phyloP scores from a whole-genome alignment of 163 green algal species.

The Scenedesmus sp. region DNA sequence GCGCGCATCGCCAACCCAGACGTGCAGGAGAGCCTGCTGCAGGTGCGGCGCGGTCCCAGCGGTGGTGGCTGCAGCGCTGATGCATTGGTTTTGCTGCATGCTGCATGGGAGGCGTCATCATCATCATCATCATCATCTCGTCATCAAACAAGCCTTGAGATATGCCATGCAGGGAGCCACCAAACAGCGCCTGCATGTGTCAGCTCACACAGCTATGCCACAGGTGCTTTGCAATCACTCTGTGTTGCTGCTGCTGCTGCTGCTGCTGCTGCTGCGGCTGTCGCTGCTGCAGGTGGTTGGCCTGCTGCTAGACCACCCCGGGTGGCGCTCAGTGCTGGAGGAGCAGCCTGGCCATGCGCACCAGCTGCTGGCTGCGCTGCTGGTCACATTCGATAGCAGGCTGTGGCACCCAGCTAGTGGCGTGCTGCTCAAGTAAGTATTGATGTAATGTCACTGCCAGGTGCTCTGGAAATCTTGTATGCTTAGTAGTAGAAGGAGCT shows the following conservation, averaged over 20 bases:
- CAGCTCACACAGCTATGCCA: neutral
- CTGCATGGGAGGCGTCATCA: neutral
- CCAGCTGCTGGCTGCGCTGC: slow-evolving; percentile 34
- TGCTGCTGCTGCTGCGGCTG: neutral
- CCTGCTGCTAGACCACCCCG: slow-evolving; percentile 39
- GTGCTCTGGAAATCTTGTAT: no score
- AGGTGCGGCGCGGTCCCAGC: neutral
- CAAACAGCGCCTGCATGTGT: neutral
- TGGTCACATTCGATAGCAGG: slow-evolving; percentile 46
- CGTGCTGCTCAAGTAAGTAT: slow-evolving; percentile 46
- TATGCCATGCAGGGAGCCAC: neutral
- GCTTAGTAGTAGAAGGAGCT: neutral
- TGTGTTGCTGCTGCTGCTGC: neutral
- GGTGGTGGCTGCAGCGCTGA: neutral
- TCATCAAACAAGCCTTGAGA: neutral
- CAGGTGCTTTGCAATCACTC: neutral
- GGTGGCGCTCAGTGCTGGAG: slow-evolving; percentile 26
- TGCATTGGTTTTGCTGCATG: neutral
- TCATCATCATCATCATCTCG: neutral
- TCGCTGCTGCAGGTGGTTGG: slow-evolving; percentile 20
- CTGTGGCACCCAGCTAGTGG: slow-evolving; percentile 52
- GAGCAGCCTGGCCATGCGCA: neutral
- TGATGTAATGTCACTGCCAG: no score
- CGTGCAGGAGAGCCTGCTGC: slow-evolving; percentile 60
- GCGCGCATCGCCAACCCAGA: slow-evolving; percentile 64